These are phyloP conservation scores for Leccinum subtestaceum DNA, from an alignment of 768 basidiomycete species.

Conservation along the genomic window DNA sequence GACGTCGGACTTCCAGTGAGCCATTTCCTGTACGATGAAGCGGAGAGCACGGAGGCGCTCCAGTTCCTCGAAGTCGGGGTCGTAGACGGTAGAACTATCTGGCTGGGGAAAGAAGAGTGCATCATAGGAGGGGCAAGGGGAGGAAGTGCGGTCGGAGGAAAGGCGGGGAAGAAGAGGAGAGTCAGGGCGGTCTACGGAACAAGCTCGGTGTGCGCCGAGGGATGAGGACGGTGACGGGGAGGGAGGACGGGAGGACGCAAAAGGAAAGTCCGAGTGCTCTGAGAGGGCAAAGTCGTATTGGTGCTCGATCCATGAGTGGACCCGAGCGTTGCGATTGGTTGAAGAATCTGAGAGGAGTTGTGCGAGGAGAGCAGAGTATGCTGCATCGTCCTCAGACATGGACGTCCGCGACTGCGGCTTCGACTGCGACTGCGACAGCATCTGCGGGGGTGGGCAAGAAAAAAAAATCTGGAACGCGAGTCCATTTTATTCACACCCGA, in stretches of 20 bases:
- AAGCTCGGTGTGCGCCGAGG: slow-evolving; percentile 25
- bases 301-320: slow-evolving; percentile 36
- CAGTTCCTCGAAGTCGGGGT: slow-evolving; percentile 23
- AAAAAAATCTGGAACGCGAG: neutral
- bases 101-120: slow-evolving; percentile 33
- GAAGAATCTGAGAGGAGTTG: slow-evolving; percentile 28
- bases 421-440: neutral
- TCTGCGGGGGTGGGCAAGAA: slow-evolving; percentile 6
- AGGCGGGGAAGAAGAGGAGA: slow-evolving; percentile 30
- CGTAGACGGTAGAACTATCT: slow-evolving; percentile 1
- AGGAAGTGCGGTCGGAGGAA: slow-evolving; percentile 23
- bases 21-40: slow-evolving; percentile 38
- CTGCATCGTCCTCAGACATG: slow-evolving; percentile 33
- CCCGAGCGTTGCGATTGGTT: slow-evolving; percentile 25
- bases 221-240: slow-evolving; percentile 34
- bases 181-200: slow-evolving; percentile 27
- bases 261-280: slow-evolving; percentile 15
- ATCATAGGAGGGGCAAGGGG: slow-evolving; percentile 33
- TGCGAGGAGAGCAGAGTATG: slow-evolving; percentile 28
- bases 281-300: slow-evolving; percentile 36
- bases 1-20: slow-evolving; percentile 20
- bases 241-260: slow-evolving; percentile 14
- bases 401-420: neutral
- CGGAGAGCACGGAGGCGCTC: slow-evolving; percentile 36
- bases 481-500: slow-evolving; percentile 22